phyloP scores from a whole-genome alignment of 257 asterid genomes.

The Ballota nigra region DNA sequence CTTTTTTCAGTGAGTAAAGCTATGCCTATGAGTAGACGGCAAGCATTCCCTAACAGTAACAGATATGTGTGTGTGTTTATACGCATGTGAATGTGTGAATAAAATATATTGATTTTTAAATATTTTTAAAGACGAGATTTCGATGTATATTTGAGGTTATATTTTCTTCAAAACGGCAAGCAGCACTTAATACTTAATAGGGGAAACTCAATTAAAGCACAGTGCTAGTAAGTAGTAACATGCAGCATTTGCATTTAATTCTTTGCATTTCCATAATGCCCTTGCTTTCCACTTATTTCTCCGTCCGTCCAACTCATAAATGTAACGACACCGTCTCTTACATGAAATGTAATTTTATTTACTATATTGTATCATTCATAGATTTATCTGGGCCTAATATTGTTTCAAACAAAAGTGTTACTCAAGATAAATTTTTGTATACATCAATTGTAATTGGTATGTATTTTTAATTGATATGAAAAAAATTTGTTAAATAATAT shows the following conservation, averaged over 20 bases:
- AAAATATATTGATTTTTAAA: not conserved
- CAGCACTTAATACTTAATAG: conserved; percentile 42
- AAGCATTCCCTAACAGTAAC: conserved; percentile 39
- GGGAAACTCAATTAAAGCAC: conserved; percentile 26
- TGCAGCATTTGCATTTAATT: conserved; percentile 50
- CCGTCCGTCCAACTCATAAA: not conserved
- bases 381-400: too few relatives aligned
- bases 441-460: too few relatives aligned
- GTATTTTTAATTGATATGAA: too few relatives aligned
- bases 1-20: conserved; percentile 18
- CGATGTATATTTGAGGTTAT: conserved; percentile 29
- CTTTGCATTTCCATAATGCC: conserved; percentile 23
- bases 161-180: conserved; percentile 47
- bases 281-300: not conserved
- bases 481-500: too few relatives aligned
- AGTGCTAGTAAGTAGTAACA: conserved; percentile 64
- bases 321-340: too few relatives aligned
- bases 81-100: not conserved
- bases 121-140: conserved; percentile 19
- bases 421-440: too few relatives aligned
- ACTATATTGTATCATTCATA: too few relatives aligned
- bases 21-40: conserved; percentile 60
- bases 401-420: too few relatives aligned
- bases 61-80: not conserved
- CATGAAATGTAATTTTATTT: too few relatives aligned